These are phyloP conservation scores for Apiotrichum veenhuisii DNA, from an alignment of 1,284 basidiomycete species.

Conservation along the genomic window DNA sequence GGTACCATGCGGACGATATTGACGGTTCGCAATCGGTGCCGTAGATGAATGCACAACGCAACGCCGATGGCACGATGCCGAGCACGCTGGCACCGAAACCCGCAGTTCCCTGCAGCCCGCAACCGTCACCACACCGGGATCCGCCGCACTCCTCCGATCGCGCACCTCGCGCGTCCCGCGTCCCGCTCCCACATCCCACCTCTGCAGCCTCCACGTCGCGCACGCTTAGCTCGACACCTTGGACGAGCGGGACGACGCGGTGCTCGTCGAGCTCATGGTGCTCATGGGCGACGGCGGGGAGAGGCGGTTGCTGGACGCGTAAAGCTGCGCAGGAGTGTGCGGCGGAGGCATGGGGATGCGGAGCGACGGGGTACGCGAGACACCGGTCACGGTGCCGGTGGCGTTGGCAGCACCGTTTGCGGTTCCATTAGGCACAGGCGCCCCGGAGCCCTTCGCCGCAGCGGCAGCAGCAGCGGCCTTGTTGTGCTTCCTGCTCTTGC, in stretches of 20 bases:
- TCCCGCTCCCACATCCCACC: too few relatives aligned
- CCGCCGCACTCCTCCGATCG: too few relatives aligned
- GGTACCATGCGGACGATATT: too few relatives aligned
- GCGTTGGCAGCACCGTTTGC: background rate
- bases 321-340: background rate
- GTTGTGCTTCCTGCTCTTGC: background rate
- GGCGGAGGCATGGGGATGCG: background rate
- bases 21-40: too few relatives aligned
- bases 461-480: background rate
- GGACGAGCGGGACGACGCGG: background rate
- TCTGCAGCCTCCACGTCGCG: background rate
- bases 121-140: too few relatives aligned
- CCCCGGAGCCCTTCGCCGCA: too few relatives aligned
- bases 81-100: too few relatives aligned
- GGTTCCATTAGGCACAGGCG: too few relatives aligned
- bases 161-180: too few relatives aligned
- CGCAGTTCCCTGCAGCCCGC: too few relatives aligned
- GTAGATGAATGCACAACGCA: too few relatives aligned
- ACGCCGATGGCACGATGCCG: too few relatives aligned
- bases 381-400: background rate
- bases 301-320: background rate
- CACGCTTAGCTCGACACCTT: background rate
- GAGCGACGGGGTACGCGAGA: background rate
- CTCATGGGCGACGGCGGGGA: background rate
- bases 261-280: background rate